Evolutionary conservation across 257 asterid genomes (phyloP).

Genomic region (Plantago major): DNA sequence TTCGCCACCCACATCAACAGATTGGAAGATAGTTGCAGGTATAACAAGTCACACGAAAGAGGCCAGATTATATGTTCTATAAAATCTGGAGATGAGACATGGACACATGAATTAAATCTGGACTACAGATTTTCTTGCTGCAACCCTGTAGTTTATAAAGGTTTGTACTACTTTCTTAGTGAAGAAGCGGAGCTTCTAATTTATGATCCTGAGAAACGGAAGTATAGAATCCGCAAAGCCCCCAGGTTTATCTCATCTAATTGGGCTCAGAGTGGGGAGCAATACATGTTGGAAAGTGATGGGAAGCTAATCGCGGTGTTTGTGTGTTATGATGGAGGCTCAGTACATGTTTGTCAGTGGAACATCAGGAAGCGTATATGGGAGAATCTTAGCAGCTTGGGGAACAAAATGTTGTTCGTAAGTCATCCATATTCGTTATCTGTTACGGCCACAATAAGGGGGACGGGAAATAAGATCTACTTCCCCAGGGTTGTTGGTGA

Average conservation of each 20-base stretch:
- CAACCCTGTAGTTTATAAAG: neutral
- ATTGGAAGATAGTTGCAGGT: neutral
- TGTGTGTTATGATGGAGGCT: neutral
- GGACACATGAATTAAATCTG: neutral
- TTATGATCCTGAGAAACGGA: neutral
- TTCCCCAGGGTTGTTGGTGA: neutral
- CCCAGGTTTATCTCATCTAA: neutral
- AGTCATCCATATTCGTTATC: neutral
- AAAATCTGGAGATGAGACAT: neutral
- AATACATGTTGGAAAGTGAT: slow-evolving; percentile 3
- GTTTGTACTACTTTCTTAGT: neutral
- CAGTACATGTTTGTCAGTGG: neutral
- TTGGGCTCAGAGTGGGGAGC: neutral
- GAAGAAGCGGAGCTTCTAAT: neutral
- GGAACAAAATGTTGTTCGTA: neutral
- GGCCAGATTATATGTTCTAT: neutral
- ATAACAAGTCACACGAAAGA: neutral
- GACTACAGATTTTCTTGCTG: neutral
- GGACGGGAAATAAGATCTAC: neutral
- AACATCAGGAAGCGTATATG: neutral
- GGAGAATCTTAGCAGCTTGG: neutral
- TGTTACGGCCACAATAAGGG: neutral
- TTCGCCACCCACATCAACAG: neutral
- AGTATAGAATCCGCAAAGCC: neutral
- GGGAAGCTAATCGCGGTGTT: no score